A percentile compares a stretch with the other conserved stretches of the same genome.
These are phyloP conservation scores for Silene noctiflora DNA, from an alignment of 179 eudicot species.

Conservation along the genomic window DNA sequence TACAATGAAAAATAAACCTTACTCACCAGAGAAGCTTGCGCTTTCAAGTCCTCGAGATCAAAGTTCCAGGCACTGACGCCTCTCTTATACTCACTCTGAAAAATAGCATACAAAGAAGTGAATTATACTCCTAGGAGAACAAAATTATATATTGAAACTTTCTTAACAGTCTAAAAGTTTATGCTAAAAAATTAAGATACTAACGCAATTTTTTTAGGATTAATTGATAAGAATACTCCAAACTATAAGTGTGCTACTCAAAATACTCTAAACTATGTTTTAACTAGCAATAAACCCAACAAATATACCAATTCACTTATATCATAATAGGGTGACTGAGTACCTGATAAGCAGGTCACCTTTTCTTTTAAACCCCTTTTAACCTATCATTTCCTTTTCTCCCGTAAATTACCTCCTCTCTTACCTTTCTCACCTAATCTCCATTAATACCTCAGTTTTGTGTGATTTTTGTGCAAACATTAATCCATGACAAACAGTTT, in stretches of 20 bases:
- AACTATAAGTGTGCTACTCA: too few species aligned
- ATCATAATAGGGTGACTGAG: too few species aligned
- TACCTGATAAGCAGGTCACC: too few species aligned
- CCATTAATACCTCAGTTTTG: too few species aligned
- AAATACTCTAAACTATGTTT: too few species aligned
- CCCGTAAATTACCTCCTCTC: too few species aligned
- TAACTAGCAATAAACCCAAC: too few species aligned
- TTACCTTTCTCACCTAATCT: too few species aligned
- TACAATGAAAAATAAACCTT: not conserved
- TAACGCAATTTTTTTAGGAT: not conserved
- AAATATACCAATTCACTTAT: too few species aligned
- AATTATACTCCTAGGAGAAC: not conserved
- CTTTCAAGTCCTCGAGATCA: constrained; percentile 86
- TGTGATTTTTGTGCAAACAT: constrained; percentile 19
- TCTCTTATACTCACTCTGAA: constrained; percentile 94
- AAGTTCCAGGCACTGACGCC: constrained; percentile 99
- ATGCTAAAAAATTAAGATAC: not conserved
- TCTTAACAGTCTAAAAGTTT: not conserved
- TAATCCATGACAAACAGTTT: constrained; percentile 34
- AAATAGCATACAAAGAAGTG: constrained; percentile 18
- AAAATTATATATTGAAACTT: not conserved
- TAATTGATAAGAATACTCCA: too few species aligned
- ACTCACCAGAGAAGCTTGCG: constrained; percentile 91
- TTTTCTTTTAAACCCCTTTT: too few species aligned
- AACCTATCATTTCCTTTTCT: too few species aligned